Base-by-base conservation (phyloP, 129 eudicot genomes). In the Artemisia tridentata region DNA sequence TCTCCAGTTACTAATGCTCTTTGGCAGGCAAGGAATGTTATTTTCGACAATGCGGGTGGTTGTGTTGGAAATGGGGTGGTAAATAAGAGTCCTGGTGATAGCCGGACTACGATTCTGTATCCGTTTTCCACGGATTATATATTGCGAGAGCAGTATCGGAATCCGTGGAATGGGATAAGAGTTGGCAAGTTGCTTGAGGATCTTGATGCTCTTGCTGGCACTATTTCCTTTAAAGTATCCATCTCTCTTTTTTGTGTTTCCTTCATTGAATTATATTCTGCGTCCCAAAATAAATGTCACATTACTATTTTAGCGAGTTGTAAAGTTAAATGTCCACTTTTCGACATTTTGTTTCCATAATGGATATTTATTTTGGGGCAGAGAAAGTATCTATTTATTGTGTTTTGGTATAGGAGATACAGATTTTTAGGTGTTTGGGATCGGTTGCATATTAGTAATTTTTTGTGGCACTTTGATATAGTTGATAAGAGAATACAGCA, bases 141-240 rank as follows among this genome's bases (percentile, higher is more conserved):
- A 20, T 88, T 93, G 16, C 73, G 92, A 61, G 98, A 93, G 73
- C 98, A 93, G 87, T 93, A 93, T 50, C 77, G 96, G 75, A 93
- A 93, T 72, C 98, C 98, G 0, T 93, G 98, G 98, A 89, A 89
- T 63, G 84, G 83, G 67, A 87, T 93, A 61, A 79, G 98, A 62
- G 83, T 80, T 73, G 96, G 97, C 47, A 93, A 93, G 61, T 82
- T 93, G 87, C 90, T 93, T 45, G 98, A 93, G 66, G 98, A 93
- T 70, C 98, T 93, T 65, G 98, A 93, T 79, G 98, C 98, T 25
- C 81, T 93, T 48, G 98, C 98, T 53, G 98, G 97, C 31, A 93
- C 98, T 23, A 87, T 93, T 57, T 93, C 97, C 21, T 84, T 87
- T 11, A 93, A 93, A 96, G 98, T 92, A 83, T 29, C 67, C 3